phyloP scores from a whole-genome alignment of 768 basidiomycete species.

The Terana coerulea region DNA sequence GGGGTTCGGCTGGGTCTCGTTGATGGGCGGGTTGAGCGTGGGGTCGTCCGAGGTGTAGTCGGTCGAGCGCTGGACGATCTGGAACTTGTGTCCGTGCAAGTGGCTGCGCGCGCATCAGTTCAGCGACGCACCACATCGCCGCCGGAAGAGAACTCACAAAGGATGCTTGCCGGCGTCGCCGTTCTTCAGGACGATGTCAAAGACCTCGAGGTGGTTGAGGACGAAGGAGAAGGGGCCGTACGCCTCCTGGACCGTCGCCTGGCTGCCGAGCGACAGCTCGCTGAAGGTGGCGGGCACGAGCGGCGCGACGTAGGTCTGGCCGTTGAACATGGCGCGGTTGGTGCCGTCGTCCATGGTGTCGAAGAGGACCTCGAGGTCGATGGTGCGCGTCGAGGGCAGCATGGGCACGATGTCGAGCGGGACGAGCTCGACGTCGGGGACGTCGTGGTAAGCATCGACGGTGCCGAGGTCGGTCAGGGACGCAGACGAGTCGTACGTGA shows the following conservation, averaged over 20 bases:
- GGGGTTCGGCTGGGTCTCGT: conserved; percentile 80
- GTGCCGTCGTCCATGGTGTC: conserved; percentile 85
- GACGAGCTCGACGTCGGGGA: conserved; percentile 65
- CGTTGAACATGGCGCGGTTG: conserved; percentile 75
- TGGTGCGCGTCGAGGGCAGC: conserved; percentile 47
- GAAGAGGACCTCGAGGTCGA: conserved; percentile 73
- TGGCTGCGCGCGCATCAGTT: conserved; percentile 48
- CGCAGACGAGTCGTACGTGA: conserved; percentile 64
- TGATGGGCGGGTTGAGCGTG: conserved; percentile 71
- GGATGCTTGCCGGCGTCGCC: conserved; percentile 75
- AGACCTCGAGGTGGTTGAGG: conserved; percentile 66
- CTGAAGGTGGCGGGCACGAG: conserved; percentile 77
- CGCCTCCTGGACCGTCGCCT: conserved; percentile 59
- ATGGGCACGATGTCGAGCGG: conserved; percentile 55
- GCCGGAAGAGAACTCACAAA: conserved; percentile 50
- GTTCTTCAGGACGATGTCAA: conserved; percentile 77
- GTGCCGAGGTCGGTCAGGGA: conserved; percentile 49
- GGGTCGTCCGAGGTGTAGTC: conserved; percentile 76
- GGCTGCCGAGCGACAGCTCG: conserved; percentile 67
- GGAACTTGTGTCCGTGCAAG: conserved; percentile 84
- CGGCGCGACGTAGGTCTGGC: conserved; percentile 63
- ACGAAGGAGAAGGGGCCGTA: conserved; percentile 83
- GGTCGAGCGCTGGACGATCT: conserved; percentile 68
- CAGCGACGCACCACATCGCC: not conserved
- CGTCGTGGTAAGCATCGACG: conserved; percentile 54